Percentiles rank a stretch among this genome's conserved stretches.
Evolutionary conservation across 2,329 filamentous ascomycete genomes (phyloP).

Genomic region (Tolypocladium capitatum): DNA sequence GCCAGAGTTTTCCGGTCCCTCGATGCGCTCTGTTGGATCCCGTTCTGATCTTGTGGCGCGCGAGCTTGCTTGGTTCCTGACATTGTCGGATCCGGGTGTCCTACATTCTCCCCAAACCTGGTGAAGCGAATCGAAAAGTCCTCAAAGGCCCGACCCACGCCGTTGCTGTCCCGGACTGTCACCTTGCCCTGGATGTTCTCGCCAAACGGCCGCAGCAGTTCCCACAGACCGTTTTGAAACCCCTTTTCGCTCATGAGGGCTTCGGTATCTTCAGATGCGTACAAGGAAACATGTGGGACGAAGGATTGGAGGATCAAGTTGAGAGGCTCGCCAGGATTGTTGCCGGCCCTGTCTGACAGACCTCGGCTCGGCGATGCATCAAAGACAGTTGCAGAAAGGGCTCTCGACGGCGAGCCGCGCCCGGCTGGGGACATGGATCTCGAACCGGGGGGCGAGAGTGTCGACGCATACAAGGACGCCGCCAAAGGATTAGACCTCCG

Average conservation of each 20-base stretch:
- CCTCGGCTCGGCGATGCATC: conserved; percentile 30
- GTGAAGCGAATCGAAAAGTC: conserved; percentile 85
- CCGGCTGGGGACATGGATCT: conserved; percentile 55
- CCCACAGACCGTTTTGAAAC: conserved; percentile 66
- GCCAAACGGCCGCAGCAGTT: conserved; percentile 80
- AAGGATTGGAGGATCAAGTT: conserved; percentile 70
- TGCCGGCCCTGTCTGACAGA: conserved; percentile 28
- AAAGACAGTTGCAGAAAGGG: conserved; percentile 46
- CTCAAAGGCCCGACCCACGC: conserved; percentile 69
- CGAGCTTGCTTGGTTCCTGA: conserved; percentile 13
- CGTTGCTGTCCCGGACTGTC: conserved; percentile 78
- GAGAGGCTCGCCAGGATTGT: conserved; percentile 39
- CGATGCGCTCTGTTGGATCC: conserved; percentile 13
- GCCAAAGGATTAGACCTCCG: conserved; percentile 43
- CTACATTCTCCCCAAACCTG: conserved; percentile 48
- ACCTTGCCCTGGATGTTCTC: conserved; percentile 81
- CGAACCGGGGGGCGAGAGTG: conserved; percentile 53
- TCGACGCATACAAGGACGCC: conserved; percentile 51
- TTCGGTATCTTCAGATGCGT: conserved; percentile 78
- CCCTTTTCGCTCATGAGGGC: conserved; percentile 72
- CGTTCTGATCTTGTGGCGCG: conserved; percentile 25
- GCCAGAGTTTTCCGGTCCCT: conserved; percentile 27
- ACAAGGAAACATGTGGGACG: conserved; percentile 76
- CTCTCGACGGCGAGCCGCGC: conserved; percentile 42
- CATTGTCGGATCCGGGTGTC: conserved; percentile 30